These are phyloP conservation scores for Russula brevipes DNA, from an alignment of 768 basidiomycete genomes.

Conservation along the genomic window DNA sequence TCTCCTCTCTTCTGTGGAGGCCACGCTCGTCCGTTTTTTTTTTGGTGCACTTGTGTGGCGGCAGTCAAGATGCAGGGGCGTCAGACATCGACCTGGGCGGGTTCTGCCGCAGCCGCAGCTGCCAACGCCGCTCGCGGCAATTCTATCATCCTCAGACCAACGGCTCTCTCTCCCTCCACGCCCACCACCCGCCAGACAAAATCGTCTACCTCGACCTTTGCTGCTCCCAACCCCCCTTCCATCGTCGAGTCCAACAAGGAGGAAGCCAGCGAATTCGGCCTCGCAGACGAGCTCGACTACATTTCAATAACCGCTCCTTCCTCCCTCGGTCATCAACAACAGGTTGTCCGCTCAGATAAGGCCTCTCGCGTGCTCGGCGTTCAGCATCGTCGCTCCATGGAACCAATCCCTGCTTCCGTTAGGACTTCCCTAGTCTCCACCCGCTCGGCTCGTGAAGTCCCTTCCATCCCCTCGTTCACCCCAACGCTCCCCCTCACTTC, in stretches of 20 bases:
- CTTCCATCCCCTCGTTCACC: conserved; percentile 54
- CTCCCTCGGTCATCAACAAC: conserved; percentile 29
- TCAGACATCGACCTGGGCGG: neutral
- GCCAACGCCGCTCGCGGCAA: neutral
- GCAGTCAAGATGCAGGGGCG: neutral
- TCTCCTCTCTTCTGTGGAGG: neutral
- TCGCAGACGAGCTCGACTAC: conserved; percentile 72
- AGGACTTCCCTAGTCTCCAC: conserved; percentile 77
- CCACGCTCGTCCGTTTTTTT: neutral
- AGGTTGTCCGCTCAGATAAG: conserved; percentile 54
- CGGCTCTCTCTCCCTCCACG: conserved; percentile 1
- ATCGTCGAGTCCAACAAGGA: conserved; percentile 13
- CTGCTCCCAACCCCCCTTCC: neutral
- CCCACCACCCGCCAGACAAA: neutral
- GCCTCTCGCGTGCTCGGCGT: conserved; percentile 76
- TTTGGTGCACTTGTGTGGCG: neutral
- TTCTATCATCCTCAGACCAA: neutral
- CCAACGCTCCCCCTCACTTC: conserved; percentile 75
- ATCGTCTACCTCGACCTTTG: neutral
- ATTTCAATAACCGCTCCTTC: conserved; percentile 45
- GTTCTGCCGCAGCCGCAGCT: neutral
- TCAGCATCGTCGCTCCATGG: conserved; percentile 71
- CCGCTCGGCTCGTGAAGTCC: conserved; percentile 54
- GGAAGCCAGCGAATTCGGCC: conserved; percentile 35
- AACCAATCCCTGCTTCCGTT: conserved; percentile 73